A percentile compares a stretch with the other conserved stretches of the same genome.
These are phyloP conservation scores for Nemania sp. DNA, from an alignment of 2,329 filamentous ascomycete genomes.

Conservation along the genomic window DNA sequence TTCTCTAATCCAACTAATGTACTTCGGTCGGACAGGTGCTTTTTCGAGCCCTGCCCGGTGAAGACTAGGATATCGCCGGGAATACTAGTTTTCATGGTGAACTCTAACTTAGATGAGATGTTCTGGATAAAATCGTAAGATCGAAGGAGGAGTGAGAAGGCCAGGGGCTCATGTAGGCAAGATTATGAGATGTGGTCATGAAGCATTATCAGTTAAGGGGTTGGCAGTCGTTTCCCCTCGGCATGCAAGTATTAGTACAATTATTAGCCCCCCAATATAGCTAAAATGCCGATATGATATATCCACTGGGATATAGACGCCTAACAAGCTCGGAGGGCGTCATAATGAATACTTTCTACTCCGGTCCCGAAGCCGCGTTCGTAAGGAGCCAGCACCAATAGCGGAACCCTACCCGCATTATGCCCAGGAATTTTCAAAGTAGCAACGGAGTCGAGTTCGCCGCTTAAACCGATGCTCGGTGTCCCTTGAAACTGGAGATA, in stretches of 20 bases:
- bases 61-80: conserved; percentile 19
- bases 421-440: neutral
- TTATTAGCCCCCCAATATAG: neutral
- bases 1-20: conserved; percentile 3
- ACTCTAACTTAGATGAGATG: neutral
- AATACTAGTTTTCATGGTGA: conserved; percentile 1
- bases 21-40: conserved; percentile 10
- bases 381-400: neutral
- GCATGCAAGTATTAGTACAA: too few species aligned
- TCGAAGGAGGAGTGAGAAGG: neutral
- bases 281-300: neutral
- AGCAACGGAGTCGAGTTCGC: too few species aligned
- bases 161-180: too few species aligned
- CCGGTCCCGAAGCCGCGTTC: conserved; percentile 13
- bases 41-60: conserved; percentile 14
- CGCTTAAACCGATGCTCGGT: neutral
- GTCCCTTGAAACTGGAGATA: neutral
- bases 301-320: neutral
- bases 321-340: neutral
- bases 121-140: neutral
- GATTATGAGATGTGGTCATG: too few species aligned
- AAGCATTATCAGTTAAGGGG: too few species aligned
- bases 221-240: too few species aligned
- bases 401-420: neutral
- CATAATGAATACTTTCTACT: neutral